These are phyloP conservation scores for Silene uniflora DNA, from an alignment of 148 eudicot genomes.

Conservation along the genomic window DNA sequence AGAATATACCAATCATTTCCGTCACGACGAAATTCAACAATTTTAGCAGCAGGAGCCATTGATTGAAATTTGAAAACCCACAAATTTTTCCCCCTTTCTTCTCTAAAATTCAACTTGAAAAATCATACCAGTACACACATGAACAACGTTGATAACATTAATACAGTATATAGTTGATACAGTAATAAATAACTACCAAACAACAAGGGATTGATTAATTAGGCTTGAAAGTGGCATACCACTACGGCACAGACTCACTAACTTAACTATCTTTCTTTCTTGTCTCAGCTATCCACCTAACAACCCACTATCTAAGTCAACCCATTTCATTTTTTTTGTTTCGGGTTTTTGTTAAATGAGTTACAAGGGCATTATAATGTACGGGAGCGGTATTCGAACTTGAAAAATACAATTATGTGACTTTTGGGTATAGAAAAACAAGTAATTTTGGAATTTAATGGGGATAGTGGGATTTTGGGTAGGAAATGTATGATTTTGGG, in stretches of 20 bases:
- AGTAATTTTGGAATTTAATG: neutral
- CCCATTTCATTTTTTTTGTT: neutral
- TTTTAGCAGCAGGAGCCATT: constrained; percentile 71
- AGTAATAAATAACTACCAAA: too few species aligned
- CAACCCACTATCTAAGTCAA: constrained; percentile 20
- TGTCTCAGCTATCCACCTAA: constrained; percentile 17
- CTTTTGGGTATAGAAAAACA: too few species aligned
- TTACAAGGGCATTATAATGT: too few species aligned
- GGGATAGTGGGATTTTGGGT: neutral
- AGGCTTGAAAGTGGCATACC: too few species aligned
- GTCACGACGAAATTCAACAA: constrained; percentile 57
- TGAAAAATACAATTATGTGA: too few species aligned
- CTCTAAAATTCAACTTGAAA: constrained; percentile 18
- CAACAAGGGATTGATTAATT: too few species aligned
- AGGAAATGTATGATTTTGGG: neutral
- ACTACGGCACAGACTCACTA: too few species aligned
- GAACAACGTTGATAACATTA: neutral
- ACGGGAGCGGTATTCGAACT: too few species aligned
- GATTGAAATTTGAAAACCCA: neutral
- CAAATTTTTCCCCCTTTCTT: constrained; percentile 1
- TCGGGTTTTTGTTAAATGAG: too few species aligned
- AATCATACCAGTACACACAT: neutral
- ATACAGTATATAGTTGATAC: too few species aligned
- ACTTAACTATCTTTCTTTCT: neutral
- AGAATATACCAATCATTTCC: constrained; percentile 72